These are phyloP conservation scores for Lachnellula hyalina DNA, from an alignment of 2,329 filamentous ascomycete genomes.

Conservation along the genomic window DNA sequence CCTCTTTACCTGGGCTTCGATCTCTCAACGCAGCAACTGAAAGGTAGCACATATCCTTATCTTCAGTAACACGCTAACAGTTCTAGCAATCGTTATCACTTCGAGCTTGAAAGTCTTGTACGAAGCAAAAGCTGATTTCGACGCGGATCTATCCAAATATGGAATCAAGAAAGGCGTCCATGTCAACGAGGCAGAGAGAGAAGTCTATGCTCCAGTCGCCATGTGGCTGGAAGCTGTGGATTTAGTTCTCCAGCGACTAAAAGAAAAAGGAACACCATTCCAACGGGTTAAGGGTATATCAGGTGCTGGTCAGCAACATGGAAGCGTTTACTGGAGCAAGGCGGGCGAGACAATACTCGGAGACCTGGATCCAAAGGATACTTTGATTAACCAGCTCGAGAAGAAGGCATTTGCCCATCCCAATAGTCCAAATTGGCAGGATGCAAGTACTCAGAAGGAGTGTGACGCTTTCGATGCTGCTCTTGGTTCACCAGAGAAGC, in stretches of 20 bases:
- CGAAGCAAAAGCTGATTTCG: conserved; percentile 92
- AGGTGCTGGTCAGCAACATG: conserved; percentile 94
- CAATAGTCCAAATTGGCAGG: conserved; percentile 95
- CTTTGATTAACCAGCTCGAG: conserved; percentile 67
- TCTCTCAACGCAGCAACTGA: conserved; percentile 93
- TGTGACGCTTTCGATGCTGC: conserved; percentile 80
- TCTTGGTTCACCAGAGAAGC: conserved; percentile 58
- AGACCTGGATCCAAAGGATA: conserved; percentile 52
- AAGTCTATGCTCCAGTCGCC: conserved; percentile 88
- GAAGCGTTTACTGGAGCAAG: conserved; percentile 86
- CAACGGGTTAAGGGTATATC: conserved; percentile 73
- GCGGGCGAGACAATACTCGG: conserved; percentile 61
- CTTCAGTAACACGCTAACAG: conserved; percentile 14
- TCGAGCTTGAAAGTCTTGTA: conserved; percentile 75
- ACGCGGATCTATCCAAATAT: conserved; percentile 75
- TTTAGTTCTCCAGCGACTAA: conserved; percentile 70
- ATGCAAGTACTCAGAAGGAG: conserved; percentile 87
- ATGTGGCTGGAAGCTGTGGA: conserved; percentile 95
- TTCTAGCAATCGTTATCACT: conserved; percentile 71
- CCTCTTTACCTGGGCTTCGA: conserved; percentile 89
- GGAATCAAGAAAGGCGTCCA: conserved; percentile 83
- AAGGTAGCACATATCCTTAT: conserved; percentile 50
- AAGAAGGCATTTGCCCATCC: conserved; percentile 70
- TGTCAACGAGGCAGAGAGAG: conserved; percentile 72
- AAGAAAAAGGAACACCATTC: conserved; percentile 66